phyloP scores from a whole-genome alignment of 768 basidiomycete species.

The Boletus reticuloceps region DNA sequence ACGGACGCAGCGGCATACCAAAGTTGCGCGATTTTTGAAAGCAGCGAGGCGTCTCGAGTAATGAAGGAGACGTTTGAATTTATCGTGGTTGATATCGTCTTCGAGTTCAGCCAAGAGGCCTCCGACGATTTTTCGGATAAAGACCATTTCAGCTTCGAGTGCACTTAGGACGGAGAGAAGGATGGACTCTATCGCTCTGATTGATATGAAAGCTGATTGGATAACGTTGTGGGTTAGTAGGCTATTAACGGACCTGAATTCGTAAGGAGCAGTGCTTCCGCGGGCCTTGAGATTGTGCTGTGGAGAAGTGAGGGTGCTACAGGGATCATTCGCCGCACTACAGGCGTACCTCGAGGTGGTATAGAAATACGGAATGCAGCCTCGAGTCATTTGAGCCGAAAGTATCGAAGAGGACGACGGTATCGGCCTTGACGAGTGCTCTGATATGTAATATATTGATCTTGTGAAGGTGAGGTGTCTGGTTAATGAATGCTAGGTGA shows the following conservation, averaged over 20 bases:
- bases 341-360: slow-evolving; percentile 72
- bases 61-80: slow-evolving; percentile 87
- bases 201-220: slow-evolving; percentile 15
- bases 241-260: slow-evolving; percentile 64
- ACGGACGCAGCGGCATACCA: slow-evolving; percentile 44
- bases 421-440: slow-evolving; percentile 90
- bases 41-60: slow-evolving; percentile 85
- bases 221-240: slow-evolving; percentile 12
- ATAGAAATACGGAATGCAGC: slow-evolving; percentile 83
- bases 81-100: slow-evolving; percentile 93
- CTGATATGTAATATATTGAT: slow-evolving; percentile 94
- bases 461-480: slow-evolving; percentile 36
- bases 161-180: slow-evolving; percentile 89
- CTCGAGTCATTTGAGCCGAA: slow-evolving; percentile 85
- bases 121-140: slow-evolving; percentile 87
- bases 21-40: slow-evolving; percentile 87
- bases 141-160: slow-evolving; percentile 94
- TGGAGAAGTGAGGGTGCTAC: slow-evolving; percentile 10
- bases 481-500: neutral
- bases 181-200: slow-evolving; percentile 91
- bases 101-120: slow-evolving; percentile 91
- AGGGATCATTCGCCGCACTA: slow-evolving; percentile 10
- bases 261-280: slow-evolving; percentile 71
- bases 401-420: slow-evolving; percentile 89
- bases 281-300: slow-evolving; percentile 84